Percentiles rank a stretch among this genome's conserved stretches.
These are phyloP conservation scores for Debaryomyces sp. DNA, from an alignment of 1,139 yeast species.

Conservation along the genomic window DNA sequence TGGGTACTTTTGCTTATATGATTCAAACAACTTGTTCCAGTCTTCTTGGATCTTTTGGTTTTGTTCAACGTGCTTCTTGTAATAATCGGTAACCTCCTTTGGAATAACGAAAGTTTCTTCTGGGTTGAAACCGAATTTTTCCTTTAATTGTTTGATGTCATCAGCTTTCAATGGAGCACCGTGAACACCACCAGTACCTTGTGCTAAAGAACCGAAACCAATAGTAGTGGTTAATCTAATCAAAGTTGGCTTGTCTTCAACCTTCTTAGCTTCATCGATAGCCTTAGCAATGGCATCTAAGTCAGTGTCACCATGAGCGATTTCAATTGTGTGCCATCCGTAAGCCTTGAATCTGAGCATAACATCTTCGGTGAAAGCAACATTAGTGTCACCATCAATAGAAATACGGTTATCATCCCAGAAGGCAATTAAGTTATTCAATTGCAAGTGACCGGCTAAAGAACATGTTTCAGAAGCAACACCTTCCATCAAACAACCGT, in stretches of 20 bases:
- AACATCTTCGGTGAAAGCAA: conserved; percentile 96
- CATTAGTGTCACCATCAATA: conserved; percentile 90
- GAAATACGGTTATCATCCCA: conserved; percentile 98
- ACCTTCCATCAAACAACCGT: conserved; percentile 99
- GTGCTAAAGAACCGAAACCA: conserved; percentile 87
- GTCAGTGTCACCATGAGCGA: conserved; percentile 82
- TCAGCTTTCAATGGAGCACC: conserved; percentile 97
- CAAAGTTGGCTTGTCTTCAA: conserved; percentile 82
- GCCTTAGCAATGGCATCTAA: conserved; percentile 73
- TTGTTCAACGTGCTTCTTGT: conserved; percentile 57
- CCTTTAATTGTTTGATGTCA: conserved; percentile 87
- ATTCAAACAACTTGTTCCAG: conserved; percentile 70
- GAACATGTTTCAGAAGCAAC: conserved; percentile 93
- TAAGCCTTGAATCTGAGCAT: conserved; percentile 82
- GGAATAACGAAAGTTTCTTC: conserved; percentile 79
- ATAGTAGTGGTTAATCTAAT: conserved; percentile 89
- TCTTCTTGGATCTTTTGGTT: conserved; percentile 65
- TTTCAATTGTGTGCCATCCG: conserved; percentile 90
- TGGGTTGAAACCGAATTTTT: conserved; percentile 87
- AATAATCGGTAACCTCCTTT: conserved; percentile 76
- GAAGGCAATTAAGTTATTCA: conserved; percentile 91
- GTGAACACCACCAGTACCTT: conserved; percentile 93
- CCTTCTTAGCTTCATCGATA: conserved; percentile 67
- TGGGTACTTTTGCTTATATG: conserved; percentile 74
- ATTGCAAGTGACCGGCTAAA: conserved; percentile 93